phyloP scores from a whole-genome alignment of 805 yeast genomes.

The Kazachstania viticola region DNA sequence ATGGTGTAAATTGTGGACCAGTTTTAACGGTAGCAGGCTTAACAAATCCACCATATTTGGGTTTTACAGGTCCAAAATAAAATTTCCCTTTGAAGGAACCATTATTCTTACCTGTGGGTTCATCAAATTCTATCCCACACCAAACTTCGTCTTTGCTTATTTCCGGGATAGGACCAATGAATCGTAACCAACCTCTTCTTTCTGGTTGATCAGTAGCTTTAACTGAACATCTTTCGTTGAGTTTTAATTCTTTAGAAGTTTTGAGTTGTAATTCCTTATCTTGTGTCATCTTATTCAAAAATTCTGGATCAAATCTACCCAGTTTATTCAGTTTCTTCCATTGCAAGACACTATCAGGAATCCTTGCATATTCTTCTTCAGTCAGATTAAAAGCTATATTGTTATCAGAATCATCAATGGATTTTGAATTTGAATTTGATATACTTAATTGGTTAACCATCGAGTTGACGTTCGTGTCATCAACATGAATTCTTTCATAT shows the following conservation, averaged over 20 bases:
- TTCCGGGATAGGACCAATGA: slow-evolving; percentile 54
- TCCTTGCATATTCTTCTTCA: slow-evolving; percentile 35
- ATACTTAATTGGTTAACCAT: slow-evolving; percentile 31
- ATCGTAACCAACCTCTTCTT: slow-evolving; percentile 62
- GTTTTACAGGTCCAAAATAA: slow-evolving; percentile 44
- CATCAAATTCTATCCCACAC: slow-evolving; percentile 81
- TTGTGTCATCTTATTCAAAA: slow-evolving; percentile 22
- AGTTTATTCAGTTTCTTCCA: slow-evolving; percentile 65
- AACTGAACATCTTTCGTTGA: slow-evolving; percentile 46
- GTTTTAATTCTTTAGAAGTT: slow-evolving; percentile 26
- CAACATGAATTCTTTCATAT: slow-evolving; percentile 32
- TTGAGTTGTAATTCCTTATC: slow-evolving; percentile 19
- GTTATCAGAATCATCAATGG: slow-evolving; percentile 8
- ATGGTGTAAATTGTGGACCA: slow-evolving; percentile 43
- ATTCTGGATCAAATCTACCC: slow-evolving; percentile 62
- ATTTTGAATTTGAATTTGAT: slow-evolving; percentile 1
- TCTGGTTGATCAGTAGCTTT: slow-evolving; percentile 11
- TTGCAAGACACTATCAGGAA: slow-evolving; percentile 51
- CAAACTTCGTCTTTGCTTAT: slow-evolving; percentile 43
- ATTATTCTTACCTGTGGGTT: slow-evolving; percentile 78
- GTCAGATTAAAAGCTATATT: slow-evolving; percentile 11
- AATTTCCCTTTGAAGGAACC: slow-evolving; percentile 55
- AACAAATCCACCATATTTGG: slow-evolving; percentile 66
- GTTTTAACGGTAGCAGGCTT: slow-evolving; percentile 54
- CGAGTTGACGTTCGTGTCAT: slow-evolving; percentile 43